These are phyloP conservation scores for Thalassiosira ordinaria DNA, from an alignment of 352 stramenopile species.

Conservation along the genomic window DNA sequence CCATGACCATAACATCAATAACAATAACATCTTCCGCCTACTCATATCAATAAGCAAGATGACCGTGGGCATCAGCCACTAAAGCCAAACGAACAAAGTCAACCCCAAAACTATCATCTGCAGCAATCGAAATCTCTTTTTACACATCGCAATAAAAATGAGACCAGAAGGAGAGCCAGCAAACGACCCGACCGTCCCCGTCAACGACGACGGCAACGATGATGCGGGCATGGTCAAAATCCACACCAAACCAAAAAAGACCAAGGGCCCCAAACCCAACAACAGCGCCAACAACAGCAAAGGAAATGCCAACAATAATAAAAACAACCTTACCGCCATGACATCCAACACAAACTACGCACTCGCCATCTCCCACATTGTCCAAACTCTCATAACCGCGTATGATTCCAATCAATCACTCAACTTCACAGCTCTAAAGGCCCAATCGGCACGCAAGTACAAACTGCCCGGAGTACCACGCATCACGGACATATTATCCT, in stretches of 20 bases:
- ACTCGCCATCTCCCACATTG: conserved; percentile 89
- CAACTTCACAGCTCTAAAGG: conserved; percentile 95
- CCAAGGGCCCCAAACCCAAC: background rate
- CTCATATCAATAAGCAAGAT: no score
- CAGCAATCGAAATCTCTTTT: no score
- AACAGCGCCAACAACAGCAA: conserved; percentile 38
- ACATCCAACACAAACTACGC: conserved; percentile 71
- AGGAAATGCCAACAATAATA: conserved; percentile 4
- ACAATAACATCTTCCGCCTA: no score
- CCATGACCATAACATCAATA: no score
- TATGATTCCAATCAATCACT: conserved; percentile 90
- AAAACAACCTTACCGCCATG: conserved; percentile 30
- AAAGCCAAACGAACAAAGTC: no score
- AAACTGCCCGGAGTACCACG: conserved; percentile 92
- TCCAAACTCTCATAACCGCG: conserved; percentile 90
- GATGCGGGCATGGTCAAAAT: conserved; percentile 55
- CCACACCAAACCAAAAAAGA: conserved; percentile 43
- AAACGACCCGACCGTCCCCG: conserved; percentile 8
- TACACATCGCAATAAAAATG: conserved; percentile 27
- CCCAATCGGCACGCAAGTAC: conserved; percentile 90
- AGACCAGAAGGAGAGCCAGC: conserved; percentile 3
- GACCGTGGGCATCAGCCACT: no score
- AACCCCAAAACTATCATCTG: no score
- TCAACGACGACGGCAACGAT: conserved; percentile 30
- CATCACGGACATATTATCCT: conserved; percentile 95